Conservation (phyloP, 257 asterid genomes). For the Verbascum thapsus region DNA sequence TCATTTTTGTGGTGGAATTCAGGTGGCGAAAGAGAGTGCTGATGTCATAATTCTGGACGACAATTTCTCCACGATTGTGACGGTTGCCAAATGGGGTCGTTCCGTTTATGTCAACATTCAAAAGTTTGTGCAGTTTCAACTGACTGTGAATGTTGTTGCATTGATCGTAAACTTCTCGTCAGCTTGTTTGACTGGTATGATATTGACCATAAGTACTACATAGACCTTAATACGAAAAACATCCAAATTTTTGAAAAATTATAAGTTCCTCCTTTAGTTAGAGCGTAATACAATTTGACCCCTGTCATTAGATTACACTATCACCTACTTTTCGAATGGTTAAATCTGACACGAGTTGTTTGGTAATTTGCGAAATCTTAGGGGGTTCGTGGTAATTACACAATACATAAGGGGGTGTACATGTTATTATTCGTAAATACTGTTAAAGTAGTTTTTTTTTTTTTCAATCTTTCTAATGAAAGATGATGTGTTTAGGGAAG, state of each 20-base stretch:
- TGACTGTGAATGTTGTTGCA: conserved; percentile 90
- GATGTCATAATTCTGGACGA: conserved; percentile 58
- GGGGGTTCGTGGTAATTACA: too few relatives aligned
- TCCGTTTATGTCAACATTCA: conserved; percentile 92
- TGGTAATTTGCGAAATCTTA: too few relatives aligned
- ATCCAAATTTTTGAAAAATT: too few relatives aligned
- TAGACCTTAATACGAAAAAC: too few relatives aligned
- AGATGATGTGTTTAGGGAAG: conserved; percentile 44
- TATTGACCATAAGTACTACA: background rate
- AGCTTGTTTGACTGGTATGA: conserved; percentile 81
- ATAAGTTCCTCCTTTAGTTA: too few relatives aligned
- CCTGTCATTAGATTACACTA: too few relatives aligned
- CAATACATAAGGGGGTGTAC: too few relatives aligned
- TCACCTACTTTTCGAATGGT: too few relatives aligned
- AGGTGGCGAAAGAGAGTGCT: conserved; percentile 78
- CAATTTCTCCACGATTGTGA: conserved; percentile 86
- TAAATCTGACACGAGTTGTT: too few relatives aligned
- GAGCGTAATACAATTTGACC: too few relatives aligned
- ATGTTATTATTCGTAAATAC: too few relatives aligned
- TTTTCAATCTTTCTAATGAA: background rate
- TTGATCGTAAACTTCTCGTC: conserved; percentile 83
- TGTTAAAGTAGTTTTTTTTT: too few relatives aligned
- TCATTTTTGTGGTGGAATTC: conserved; percentile 17
- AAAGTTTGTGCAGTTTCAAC: conserved; percentile 93
- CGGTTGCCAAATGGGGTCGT: conserved; percentile 98